Conservation (phyloP, 306 rosid genomes). For the Quercus parvula region DNA sequence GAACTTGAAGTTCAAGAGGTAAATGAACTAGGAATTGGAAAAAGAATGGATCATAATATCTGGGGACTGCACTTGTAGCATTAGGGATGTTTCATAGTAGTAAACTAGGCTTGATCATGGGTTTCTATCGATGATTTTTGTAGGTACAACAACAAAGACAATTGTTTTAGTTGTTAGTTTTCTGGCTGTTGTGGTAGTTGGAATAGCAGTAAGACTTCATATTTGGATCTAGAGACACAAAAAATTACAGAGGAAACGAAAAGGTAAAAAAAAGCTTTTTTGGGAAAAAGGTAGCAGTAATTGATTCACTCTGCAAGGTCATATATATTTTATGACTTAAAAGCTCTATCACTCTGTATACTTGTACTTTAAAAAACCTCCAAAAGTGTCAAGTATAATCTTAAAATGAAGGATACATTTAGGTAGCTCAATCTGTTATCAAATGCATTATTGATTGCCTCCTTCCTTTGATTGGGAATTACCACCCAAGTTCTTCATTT, state of each 20-base stretch:
- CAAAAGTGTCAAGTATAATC: no score
- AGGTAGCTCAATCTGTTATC: no score
- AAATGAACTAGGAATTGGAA: neutral
- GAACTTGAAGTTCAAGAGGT: slow-evolving; percentile 52
- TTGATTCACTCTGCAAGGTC: neutral
- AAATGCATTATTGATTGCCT: no score
- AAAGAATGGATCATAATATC: no score
- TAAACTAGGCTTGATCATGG: slow-evolving; percentile 10
- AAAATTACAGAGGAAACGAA: slow-evolving; percentile 74
- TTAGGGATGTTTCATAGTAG: neutral
- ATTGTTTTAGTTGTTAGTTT: slow-evolving; percentile 62
- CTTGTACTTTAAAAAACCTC: no score
- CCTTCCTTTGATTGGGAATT: no score
- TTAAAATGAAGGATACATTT: no score
- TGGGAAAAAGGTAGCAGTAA: slow-evolving; percentile 1
- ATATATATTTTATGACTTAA: no score
- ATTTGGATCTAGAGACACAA: slow-evolving; percentile 44
- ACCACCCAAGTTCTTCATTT: no score
- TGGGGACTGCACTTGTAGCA: neutral
- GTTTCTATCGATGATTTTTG: slow-evolving; percentile 23
- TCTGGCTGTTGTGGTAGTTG: slow-evolving; percentile 51
- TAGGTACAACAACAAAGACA: slow-evolving; percentile 51
- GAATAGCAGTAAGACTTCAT: slow-evolving; percentile 42
- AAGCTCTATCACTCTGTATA: no score
- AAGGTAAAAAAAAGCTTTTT: slow-evolving; percentile 42